Evolutionary conservation across 2,329 filamentous ascomycete species (phyloP).

Genomic region (Bipolaris victoriae): DNA sequence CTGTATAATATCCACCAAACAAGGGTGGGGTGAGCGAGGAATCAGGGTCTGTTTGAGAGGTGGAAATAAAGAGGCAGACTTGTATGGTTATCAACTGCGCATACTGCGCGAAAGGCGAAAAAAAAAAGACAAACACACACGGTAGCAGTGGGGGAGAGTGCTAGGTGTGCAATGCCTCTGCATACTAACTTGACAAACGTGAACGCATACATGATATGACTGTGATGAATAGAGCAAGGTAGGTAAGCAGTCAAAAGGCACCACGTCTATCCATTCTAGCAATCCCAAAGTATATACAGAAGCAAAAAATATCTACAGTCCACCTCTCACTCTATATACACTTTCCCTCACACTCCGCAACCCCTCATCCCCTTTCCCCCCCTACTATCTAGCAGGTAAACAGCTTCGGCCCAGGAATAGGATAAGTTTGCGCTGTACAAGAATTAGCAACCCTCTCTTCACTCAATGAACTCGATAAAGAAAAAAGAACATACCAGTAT

Average conservation of each 20-base stretch:
- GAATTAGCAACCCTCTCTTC: background rate
- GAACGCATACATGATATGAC: too few species aligned
- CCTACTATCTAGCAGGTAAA: constrained; percentile 37
- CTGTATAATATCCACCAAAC: too few species aligned
- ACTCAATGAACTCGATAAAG: background rate
- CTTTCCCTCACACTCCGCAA: background rate
- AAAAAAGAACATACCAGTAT: constrained; percentile 45
- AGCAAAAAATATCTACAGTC: constrained; percentile 15
- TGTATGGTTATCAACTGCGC: too few species aligned
- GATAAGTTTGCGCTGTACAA: constrained; percentile 29
- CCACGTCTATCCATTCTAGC: background rate
- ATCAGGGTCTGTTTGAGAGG: too few species aligned
- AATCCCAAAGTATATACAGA: constrained; percentile 8
- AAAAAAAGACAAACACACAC: too few species aligned
- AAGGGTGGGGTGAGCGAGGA: too few species aligned
- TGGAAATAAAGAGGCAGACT: too few species aligned
- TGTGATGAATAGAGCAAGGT: too few species aligned
- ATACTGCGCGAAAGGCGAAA: too few species aligned
- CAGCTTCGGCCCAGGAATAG: constrained; percentile 36
- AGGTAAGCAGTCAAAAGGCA: background rate
- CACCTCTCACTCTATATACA: background rate
- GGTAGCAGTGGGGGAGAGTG: too few species aligned
- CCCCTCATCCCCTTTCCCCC: background rate
- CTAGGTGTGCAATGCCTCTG: too few species aligned
- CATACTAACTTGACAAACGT: too few species aligned